Conservation (phyloP, 73 alveolate species). For the Paramecium caudatum region DNA sequence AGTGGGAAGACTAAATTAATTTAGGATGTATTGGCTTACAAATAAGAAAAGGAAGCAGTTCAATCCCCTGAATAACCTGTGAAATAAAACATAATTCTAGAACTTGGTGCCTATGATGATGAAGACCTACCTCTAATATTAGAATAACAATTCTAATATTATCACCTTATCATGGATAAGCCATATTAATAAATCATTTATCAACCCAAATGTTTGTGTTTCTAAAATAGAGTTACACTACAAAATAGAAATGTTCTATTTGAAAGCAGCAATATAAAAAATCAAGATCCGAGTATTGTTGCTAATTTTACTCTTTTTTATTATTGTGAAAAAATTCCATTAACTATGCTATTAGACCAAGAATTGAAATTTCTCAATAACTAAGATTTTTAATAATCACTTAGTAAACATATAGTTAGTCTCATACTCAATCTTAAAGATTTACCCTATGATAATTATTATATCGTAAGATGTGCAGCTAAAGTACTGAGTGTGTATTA, state of each 20-base stretch:
- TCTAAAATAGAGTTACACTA: background rate
- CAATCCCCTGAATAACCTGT: background rate
- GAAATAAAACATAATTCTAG: background rate
- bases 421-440: too few relatives aligned
- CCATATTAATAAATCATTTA: background rate
- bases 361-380: background rate
- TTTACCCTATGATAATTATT: background rate
- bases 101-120: conserved; percentile 37
- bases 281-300: background rate
- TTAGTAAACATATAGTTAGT: too few relatives aligned
- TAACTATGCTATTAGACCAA: background rate
- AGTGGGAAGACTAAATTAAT: conserved; percentile 12
- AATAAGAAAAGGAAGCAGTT: too few relatives aligned
- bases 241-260: background rate
- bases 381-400: background rate
- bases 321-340: background rate
- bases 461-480: background rate
- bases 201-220: background rate
- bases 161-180: background rate
- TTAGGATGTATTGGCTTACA: conserved; percentile 9
- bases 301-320: background rate
- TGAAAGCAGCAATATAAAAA: background rate
- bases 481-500: background rate
- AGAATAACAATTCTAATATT: background rate
- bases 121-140: background rate